Evolutionary conservation across 257 asterid species (phyloP), one percentile per base, ranked within the genome.

Genomic region (Buddleja alternifolia): DNA sequence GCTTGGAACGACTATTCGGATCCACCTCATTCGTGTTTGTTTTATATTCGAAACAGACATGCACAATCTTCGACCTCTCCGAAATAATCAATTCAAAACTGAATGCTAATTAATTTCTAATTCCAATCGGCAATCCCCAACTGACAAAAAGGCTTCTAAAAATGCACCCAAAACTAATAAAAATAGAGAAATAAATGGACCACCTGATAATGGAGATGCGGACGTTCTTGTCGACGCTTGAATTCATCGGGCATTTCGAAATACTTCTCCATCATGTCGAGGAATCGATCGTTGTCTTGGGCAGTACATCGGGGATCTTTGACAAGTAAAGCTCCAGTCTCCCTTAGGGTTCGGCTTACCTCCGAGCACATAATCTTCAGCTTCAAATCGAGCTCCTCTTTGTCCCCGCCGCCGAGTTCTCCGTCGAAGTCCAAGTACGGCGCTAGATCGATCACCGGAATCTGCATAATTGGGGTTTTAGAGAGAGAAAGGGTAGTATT

Each of bases 241-340:
- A 93, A 89, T 40, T 90, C 85, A 2, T 74, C 80, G 1, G 99
- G 93, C 86, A 84, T 81, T 67, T 90, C 86, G 80, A 89, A 93
- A 73, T 82, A 93, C 25, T 73, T 85, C 77, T 93, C 97, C 97
- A 93, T 93, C 99, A 93, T 90, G 61, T 93, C 95, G 24, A 93
- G 75, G 74, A 93, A 89, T 8, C 78, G 73, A 70, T 93, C 99
- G 72, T 90, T 93, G 77, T 90, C 99, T 39, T 77, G 70, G 7
- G 86, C 90, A 15, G 95, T 80, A 69, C 97, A 93, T 54, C 99
- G 86, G 4, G 99, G 99, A 70, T 93, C 99, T 67, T 93, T 90
- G 54, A 93, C 90, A 15, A 93, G 84, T 61, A 93, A 80, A 70
- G 99, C 99, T 50, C 99, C 99, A 46, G 96, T 90, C 46, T 93